Evolutionary conservation across 768 basidiomycete genomes (phyloP).

Genomic region (Udeniomyces megalosporus): DNA sequence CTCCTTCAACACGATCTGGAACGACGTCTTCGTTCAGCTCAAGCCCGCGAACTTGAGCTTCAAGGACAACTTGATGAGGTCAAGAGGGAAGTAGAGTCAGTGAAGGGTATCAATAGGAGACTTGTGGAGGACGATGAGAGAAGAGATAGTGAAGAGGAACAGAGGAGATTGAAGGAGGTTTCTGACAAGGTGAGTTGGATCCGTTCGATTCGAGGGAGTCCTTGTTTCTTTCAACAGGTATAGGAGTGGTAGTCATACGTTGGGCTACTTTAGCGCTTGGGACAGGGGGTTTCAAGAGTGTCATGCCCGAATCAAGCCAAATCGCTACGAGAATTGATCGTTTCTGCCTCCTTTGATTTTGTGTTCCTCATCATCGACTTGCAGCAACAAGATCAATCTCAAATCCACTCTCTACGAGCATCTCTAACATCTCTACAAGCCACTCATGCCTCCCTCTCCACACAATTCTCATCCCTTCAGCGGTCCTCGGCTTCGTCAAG

Average conservation of each 20-base stretch:
- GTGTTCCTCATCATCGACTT: background rate
- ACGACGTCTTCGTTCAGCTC: slow-evolving; percentile 1
- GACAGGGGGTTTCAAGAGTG: too few species aligned
- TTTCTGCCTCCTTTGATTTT: background rate
- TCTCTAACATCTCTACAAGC: background rate
- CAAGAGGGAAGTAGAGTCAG: background rate
- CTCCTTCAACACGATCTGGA: slow-evolving; percentile 12
- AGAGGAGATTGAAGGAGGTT: background rate
- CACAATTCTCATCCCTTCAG: background rate
- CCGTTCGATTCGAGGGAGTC: background rate
- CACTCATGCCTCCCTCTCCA: background rate
- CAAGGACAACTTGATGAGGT: slow-evolving; percentile 1
- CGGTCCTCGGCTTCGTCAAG: background rate
- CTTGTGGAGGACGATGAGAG: slow-evolving; percentile 8
- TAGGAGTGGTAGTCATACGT: background rate
- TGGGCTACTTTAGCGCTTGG: too few species aligned
- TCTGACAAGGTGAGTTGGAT: background rate
- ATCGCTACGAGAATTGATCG: too few species aligned
- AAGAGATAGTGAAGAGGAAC: background rate
- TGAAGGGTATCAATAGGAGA: slow-evolving; percentile 3
- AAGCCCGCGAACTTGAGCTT: slow-evolving; percentile 1
- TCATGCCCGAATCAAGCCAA: too few species aligned
- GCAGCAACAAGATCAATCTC: background rate
- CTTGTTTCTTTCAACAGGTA: background rate
- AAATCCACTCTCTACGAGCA: background rate